phyloP scores from a whole-genome alignment of 768 basidiomycete genomes.

The Mycena filopes region DNA sequence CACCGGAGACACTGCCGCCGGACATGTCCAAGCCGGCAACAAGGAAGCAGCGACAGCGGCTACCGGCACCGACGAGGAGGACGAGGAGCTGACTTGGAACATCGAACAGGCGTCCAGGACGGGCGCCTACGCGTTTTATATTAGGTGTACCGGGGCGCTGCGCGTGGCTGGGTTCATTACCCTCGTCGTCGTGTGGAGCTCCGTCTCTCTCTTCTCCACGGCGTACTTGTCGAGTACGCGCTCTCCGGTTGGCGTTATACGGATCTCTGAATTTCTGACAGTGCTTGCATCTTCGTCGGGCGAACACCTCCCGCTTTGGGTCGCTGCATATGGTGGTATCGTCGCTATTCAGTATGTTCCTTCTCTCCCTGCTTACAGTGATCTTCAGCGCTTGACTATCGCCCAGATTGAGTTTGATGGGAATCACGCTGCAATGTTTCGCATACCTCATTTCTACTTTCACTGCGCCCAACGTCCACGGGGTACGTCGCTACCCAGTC shows the following conservation, averaged over 20 bases:
- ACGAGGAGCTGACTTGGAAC: constrained; percentile 19
- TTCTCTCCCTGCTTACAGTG: neutral
- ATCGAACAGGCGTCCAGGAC: constrained; percentile 7
- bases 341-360: constrained; percentile 12
- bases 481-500: neutral
- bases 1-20: neutral
- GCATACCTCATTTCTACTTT: constrained; percentile 1
- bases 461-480: constrained; percentile 23
- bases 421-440: neutral
- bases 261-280: neutral
- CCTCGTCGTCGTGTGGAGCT: constrained; percentile 13
- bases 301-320: constrained; percentile 20
- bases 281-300: constrained; percentile 20
- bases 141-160: constrained; percentile 5
- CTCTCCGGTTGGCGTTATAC: neutral
- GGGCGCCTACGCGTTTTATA: constrained; percentile 20
- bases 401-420: constrained; percentile 13
- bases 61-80: constrained; percentile 16
- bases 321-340: constrained; percentile 18
- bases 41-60: constrained; percentile 8
- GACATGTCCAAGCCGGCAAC: neutral
- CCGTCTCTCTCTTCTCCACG: neutral
- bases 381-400: neutral
- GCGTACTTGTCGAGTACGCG: constrained; percentile 18
- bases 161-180: neutral